A percentile compares a stretch with the other conserved stretches of the same genome.
Evolutionary conservation across 208 protist species (phyloP).

Genomic region (Cochliopodium minus): DNA sequence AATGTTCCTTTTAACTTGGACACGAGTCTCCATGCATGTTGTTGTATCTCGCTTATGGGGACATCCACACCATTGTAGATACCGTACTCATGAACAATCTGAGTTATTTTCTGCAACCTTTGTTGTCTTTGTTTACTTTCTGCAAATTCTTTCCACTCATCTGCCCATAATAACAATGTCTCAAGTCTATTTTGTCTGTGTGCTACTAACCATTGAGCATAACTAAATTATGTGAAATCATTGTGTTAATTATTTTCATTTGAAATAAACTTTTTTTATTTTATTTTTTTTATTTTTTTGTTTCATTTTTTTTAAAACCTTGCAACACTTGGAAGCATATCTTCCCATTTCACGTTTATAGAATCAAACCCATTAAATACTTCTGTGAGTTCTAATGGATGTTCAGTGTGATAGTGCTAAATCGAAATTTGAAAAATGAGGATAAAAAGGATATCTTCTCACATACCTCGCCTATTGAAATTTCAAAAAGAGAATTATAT

Average conservation of each 20-base stretch:
- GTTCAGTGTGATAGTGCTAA: slow-evolving; percentile 1
- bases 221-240: not conserved
- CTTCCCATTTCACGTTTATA: too few relatives aligned
- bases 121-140: not conserved
- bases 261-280: not conserved
- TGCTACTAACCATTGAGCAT: slow-evolving; percentile 5
- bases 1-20: not conserved
- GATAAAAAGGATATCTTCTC: not conserved
- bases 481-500: not conserved
- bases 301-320: too few relatives aligned
- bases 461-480: not conserved
- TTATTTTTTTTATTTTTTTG: not conserved
- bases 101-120: not conserved
- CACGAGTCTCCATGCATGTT: slow-evolving; percentile 10
- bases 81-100: not conserved
- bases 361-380: slow-evolving; percentile 9
- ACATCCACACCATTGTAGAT: slow-evolving; percentile 2
- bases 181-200: not conserved
- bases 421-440: not conserved
- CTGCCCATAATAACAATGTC: not conserved
- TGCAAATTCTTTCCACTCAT: not conserved
- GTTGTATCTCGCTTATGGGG: not conserved
- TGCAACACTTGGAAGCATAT: too few relatives aligned
- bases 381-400: not conserved
- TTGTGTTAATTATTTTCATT: not conserved